Base-by-base conservation (phyloP, 495 filamentous ascomycete genomes). In the Xylaria acuta region DNA sequence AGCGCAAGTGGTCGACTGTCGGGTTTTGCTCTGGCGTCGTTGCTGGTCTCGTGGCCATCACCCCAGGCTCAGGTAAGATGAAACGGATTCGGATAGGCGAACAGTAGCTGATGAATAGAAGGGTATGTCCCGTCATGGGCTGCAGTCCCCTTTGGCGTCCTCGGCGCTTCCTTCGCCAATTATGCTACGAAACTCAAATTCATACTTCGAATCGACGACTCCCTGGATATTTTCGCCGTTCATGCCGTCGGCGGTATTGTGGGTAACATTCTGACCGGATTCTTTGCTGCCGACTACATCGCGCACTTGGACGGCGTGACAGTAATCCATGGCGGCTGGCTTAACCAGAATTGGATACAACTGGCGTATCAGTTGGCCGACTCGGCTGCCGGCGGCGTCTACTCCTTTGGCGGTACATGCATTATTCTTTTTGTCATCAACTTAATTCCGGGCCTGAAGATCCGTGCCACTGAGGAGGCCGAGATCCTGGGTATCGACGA, bases 111-210 rank as follows among this genome's bases (percentile, higher is more conserved):
- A 77, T 8, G 22, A 20, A 22, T 1, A 25, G 41, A 20, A 83
- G 92, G 96, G 49, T 97, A 88, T 76, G 94, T 97, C n/a, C 93
- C 95, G 1, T 88, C 92, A 0, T 98, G 95, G 95, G 87, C 94
- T 4, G 93, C 95, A n/a, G 90, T 98, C 25, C 86, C 97, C 72
- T 98, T 92, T 78, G 95, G 95, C 70, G 86, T 97, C 56, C 88
- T 95, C 45, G 95, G 93, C 60, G 95, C 93, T 27, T 84, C 88
- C 60, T 90, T 92, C 53, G 95, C 94, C 87, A 98, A 98, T 82
- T 98, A 97, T 78, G 95, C 93, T 43, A 98, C 95, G 36, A 97
- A 98, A 85, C 87, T 98, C 75, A 98, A 98, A 85, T 98, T 95
- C 82, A 78, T 94, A 65, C 82, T 97, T 51, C 86, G 88, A 49